Evolutionary conservation across 1,139 yeast genomes (phyloP), one percentile per base, ranked within the genome.

Genomic region (Pichia sp.): DNA sequence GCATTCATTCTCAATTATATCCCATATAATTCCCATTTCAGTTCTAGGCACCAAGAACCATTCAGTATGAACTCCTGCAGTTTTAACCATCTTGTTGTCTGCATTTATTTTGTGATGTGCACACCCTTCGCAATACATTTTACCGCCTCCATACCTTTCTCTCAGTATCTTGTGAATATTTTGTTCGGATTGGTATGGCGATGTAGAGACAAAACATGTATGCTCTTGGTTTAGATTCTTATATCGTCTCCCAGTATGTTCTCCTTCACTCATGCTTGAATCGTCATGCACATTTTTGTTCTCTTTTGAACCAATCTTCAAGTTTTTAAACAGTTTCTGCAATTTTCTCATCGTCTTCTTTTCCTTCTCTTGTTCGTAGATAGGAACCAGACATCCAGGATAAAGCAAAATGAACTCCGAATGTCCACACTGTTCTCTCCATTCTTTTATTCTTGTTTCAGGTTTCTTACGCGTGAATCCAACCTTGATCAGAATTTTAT

Each of bases 31-130:
- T 1, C 47, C 44, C 9, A 81, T 44, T 9, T 72, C 72, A 19
- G 53, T 58, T 51, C 79, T 71, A 0, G 83, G 82, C 0, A 81
- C 63, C 27, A 77, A 59, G 54, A 80, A 81, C 85, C 85, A 81
- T 54, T 81, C 86, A 12, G 69, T 67, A 57, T 81, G 86, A 8
- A 76, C 54, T 3, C 62, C 64, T 18, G 51, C 42, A 2, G 36
- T 28, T 31, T 38, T 39, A 2, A 27, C 17, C 63, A 38, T 66
- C 71, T 40, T 3, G 47, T 54, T 20, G 32, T 33, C 24, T 17
- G 24, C 11, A 17, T 22, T 34, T 4, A 28, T 6, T 17, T 36
- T 46, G 21, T 35, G 20, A 5, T 33, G 31, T 19, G 47, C 47
- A 14, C 59, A 58, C 3, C 57, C 58, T 14, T 53, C 55, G 32